Percentiles rank a stretch among this genome's conserved stretches.
Evolutionary conservation across 768 basidiomycete genomes (phyloP).

Genomic region (Gloeostereum incarnatum): DNA sequence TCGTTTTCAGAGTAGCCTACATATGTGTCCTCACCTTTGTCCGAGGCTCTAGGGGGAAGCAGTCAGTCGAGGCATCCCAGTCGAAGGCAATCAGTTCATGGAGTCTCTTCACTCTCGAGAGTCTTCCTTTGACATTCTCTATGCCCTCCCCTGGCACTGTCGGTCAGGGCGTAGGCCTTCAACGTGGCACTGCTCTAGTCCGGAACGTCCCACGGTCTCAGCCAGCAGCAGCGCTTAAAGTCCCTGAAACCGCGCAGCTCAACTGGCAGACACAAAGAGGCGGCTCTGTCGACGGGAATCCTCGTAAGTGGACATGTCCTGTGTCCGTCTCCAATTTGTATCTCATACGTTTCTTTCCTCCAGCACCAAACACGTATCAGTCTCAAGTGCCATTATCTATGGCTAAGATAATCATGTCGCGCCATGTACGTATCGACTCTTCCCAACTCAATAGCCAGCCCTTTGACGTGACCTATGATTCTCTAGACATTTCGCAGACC

Average conservation of each 20-base stretch:
- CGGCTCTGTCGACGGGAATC: not conserved
- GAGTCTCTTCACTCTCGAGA: not conserved
- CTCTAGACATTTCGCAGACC: constrained; percentile 23
- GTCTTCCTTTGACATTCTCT: not conserved
- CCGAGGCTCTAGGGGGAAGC: constrained; percentile 6
- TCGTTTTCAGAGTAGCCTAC: constrained; percentile 12
- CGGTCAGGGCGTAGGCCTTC: not conserved
- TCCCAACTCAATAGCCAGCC: constrained; percentile 4
- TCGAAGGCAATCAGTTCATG: constrained; percentile 7
- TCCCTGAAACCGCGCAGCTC: not conserved
- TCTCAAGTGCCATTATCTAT: constrained; percentile 34
- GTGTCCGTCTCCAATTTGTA: not conserved
- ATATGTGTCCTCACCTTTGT: constrained; percentile 9
- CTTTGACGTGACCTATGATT: not conserved
- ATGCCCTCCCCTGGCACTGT: not conserved
- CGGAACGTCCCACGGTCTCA: not conserved
- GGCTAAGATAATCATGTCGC: constrained; percentile 46
- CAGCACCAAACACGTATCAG: constrained; percentile 34
- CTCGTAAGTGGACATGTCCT: not conserved
- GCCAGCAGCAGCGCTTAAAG: not conserved
- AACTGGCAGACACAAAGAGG: not conserved
- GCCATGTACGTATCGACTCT: constrained; percentile 27
- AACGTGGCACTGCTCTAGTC: not conserved
- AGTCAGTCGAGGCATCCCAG: constrained; percentile 7
- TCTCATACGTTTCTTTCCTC: not conserved